These are phyloP conservation scores for Paramecium biaurelia DNA, from an alignment of 73 alveolate genomes.

Conservation along the genomic window DNA sequence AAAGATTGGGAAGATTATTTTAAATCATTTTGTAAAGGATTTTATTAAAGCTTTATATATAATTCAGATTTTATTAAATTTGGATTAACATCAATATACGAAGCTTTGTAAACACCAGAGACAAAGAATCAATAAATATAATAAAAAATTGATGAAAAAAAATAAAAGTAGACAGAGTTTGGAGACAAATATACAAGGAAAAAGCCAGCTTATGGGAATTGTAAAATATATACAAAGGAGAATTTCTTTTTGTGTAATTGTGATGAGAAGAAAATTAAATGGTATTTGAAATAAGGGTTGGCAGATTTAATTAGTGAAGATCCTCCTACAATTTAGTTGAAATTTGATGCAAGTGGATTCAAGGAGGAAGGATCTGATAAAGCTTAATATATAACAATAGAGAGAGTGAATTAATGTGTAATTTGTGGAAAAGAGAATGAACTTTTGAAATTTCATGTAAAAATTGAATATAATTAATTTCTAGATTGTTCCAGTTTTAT, in stretches of 20 bases:
- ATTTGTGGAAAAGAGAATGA: conserved; percentile 55
- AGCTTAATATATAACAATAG: conserved; percentile 27
- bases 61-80: neutral
- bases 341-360: conserved; percentile 55
- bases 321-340: conserved; percentile 35
- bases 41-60: neutral
- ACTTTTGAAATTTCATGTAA: conserved; percentile 17
- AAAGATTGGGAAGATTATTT: neutral
- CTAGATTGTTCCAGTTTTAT: conserved; percentile 36
- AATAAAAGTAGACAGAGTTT: conserved; percentile 29
- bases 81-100: neutral
- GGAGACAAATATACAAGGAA: conserved; percentile 47
- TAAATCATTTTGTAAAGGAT: conserved; percentile 1
- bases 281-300: conserved; percentile 49
- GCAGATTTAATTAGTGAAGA: conserved; percentile 50
- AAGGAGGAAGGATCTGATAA: neutral
- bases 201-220: conserved; percentile 60
- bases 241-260: conserved; percentile 48
- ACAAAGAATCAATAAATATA: neutral
- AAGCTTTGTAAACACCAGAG: neutral
- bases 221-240: conserved; percentile 38
- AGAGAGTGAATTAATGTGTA: conserved; percentile 62
- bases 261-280: conserved; percentile 59
- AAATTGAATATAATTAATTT: neutral
- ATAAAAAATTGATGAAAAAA: conserved; percentile 37